These are phyloP conservation scores for Plasmodium ovale DNA, from an alignment of 169 alveolate genomes.

Conservation along the genomic window DNA sequence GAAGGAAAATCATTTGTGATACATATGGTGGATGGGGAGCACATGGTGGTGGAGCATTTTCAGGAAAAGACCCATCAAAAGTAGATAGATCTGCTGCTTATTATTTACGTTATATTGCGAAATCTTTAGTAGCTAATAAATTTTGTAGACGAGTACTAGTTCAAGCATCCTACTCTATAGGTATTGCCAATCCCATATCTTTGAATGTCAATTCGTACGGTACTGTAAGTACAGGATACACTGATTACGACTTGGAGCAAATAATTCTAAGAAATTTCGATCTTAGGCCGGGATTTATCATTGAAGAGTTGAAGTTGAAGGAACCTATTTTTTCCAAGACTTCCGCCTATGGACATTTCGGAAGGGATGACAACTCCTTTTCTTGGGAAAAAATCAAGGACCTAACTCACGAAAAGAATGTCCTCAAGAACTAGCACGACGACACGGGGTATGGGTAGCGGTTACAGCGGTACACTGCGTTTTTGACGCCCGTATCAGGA, in stretches of 20 bases:
- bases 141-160: slow-evolving; percentile 96
- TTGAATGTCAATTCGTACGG: slow-evolving; percentile 96
- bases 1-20: slow-evolving; percentile 98
- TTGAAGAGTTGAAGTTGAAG: slow-evolving; percentile 92
- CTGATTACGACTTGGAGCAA: slow-evolving; percentile 92
- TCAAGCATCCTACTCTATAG: slow-evolving; percentile 98
- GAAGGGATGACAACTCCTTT: slow-evolving; percentile 94
- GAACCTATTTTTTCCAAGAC: slow-evolving; percentile 93
- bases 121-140: slow-evolving; percentile 96
- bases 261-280: slow-evolving; percentile 95
- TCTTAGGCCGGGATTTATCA: slow-evolving; percentile 97
- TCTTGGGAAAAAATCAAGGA: slow-evolving; percentile 95
- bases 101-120: slow-evolving; percentile 98
- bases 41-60: slow-evolving; percentile 99
- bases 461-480: too few relatives aligned
- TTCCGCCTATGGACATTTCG: slow-evolving; percentile 99
- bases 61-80: slow-evolving; percentile 99
- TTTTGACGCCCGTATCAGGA: too few relatives aligned
- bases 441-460: too few relatives aligned
- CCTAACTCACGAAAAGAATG: slow-evolving; percentile 84
- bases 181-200: slow-evolving; percentile 97
- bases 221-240: slow-evolving; percentile 92
- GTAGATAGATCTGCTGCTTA: slow-evolving; percentile 99
- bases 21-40: slow-evolving; percentile 99
- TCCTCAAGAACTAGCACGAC: slow-evolving; percentile 50